Evolutionary conservation across 495 filamentous ascomycete genomes (phyloP).

Genomic region (Rhizodiscina lignyota): DNA sequence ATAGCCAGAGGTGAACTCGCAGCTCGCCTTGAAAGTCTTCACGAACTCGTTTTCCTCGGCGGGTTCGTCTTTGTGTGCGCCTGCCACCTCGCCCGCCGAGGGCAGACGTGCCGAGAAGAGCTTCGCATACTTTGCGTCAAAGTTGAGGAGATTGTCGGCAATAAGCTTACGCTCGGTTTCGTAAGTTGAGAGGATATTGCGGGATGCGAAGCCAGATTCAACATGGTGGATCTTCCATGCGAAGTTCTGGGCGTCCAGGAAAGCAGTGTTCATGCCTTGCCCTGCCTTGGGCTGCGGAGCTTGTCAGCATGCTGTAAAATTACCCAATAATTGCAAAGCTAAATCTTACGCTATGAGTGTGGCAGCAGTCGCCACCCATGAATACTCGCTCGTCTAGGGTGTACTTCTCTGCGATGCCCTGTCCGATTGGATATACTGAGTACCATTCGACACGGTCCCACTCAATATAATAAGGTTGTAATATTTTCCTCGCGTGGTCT

Average conservation of each 20-base stretch:
- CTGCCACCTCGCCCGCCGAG: slow-evolving; percentile 37
- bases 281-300: slow-evolving; percentile 56
- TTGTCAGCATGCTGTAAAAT: neutral
- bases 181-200: slow-evolving; percentile 49
- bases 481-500: slow-evolving; percentile 38
- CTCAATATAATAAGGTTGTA: slow-evolving; percentile 41
- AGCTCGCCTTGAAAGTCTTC: slow-evolving; percentile 46
- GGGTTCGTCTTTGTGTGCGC: slow-evolving; percentile 17
- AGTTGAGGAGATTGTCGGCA: slow-evolving; percentile 57
- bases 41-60: slow-evolving; percentile 42
- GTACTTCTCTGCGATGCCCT: slow-evolving; percentile 53
- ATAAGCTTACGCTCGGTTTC: slow-evolving; percentile 49
- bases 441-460: slow-evolving; percentile 44
- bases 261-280: slow-evolving; percentile 58
- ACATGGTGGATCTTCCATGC: slow-evolving; percentile 59
- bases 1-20: slow-evolving; percentile 51
- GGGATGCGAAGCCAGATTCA: slow-evolving; percentile 32
- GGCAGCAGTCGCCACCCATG: slow-evolving; percentile 44
- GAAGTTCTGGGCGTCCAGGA: slow-evolving; percentile 43
- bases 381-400: slow-evolving; percentile 44
- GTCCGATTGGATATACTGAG: slow-evolving; percentile 48
- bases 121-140: slow-evolving; percentile 34
- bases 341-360: slow-evolving; percentile 35
- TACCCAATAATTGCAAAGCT: neutral
- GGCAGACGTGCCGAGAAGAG: slow-evolving; percentile 36